Evolutionary conservation across 2,329 filamentous ascomycete genomes (phyloP).

Genomic region (Trichoderma koningiopsis): DNA sequence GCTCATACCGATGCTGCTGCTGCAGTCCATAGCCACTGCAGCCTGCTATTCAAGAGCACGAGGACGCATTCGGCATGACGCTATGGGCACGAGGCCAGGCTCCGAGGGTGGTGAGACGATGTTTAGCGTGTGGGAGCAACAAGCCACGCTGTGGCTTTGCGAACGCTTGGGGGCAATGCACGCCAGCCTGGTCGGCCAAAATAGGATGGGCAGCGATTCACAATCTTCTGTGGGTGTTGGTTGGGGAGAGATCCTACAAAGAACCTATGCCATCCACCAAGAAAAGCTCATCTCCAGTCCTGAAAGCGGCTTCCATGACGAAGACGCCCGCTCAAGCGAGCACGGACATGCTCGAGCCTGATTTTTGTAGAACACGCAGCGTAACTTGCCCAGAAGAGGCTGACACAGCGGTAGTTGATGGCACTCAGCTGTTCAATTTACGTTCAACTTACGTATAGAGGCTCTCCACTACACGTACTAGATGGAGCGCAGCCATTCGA

Average conservation of each 20-base stretch:
- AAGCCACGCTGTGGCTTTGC: constrained; percentile 19
- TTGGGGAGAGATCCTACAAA: neutral
- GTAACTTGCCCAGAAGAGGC: neutral
- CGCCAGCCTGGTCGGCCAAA: neutral
- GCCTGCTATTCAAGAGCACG: constrained; percentile 26
- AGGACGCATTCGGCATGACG: constrained; percentile 26
- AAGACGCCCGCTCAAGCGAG: neutral
- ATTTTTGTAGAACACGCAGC: neutral
- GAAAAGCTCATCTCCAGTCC: neutral
- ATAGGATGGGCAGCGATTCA: neutral
- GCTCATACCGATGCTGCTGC: constrained; percentile 6
- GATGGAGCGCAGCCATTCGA: too few species aligned
- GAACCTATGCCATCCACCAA: neutral
- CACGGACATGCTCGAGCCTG: neutral
- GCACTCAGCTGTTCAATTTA: neutral
- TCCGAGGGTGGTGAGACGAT: constrained; percentile 20
- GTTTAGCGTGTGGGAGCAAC: constrained; percentile 19
- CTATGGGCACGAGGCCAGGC: constrained; percentile 26
- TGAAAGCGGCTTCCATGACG: neutral
- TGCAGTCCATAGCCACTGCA: constrained; percentile 18
- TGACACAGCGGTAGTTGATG: neutral
- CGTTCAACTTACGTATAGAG: neutral
- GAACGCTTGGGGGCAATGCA: neutral
- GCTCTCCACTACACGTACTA: neutral
- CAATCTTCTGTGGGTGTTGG: neutral